Evolutionary conservation across 768 basidiomycete genomes (phyloP), one percentile per base, ranked within the genome.

Genomic region (Leccinum sublutescens): DNA sequence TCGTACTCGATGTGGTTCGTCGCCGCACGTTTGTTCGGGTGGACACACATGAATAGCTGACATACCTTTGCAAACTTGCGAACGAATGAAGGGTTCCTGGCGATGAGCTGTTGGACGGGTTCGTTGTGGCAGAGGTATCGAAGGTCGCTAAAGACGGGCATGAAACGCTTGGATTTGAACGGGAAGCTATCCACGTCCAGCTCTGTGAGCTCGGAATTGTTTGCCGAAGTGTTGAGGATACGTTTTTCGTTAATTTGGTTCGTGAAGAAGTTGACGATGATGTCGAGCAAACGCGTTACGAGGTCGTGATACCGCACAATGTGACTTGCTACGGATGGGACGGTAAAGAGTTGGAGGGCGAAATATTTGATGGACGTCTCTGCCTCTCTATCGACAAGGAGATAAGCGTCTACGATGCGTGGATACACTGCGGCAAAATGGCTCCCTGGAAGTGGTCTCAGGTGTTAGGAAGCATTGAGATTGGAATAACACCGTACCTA

Each of bases 341-440:
- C 89, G 0, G 95, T 94, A 77, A 97, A 97, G 34, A 98, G 81
- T 68, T 97, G 93, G 5, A 96, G 80, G 15, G 93, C 90, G 62
- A 96, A 91, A 70, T 93, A 94, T 68, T 95, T 91, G 78, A 98
- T 89, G 15, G 92, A 95, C 7, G 93, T 93, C 70, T 99, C 97
- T 1, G 92, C 89, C 71, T 99, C 96, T 12, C 95, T 84, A 66
- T 98, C 97, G 21, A 91, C 85, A 49, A 96, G 85, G 9, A 98
- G 85, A 74, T 95, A 98, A 2, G 93, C 85, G 64, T 96, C 92
- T 65, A 95, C 89, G 52, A 98, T 80, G 64, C 87, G 82, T 57
- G 88, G 88, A 74, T 98, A 99, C 10, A 93, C 85, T 55, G 82
- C 83, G 0, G 92, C 88, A 71, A 95, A 94, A 64, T 88, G 90